A percentile compares a stretch with the other conserved stretches of the same genome.
Conservation (phyloP, 768 basidiomycete genomes). For the Lactarius trivialis region DNA sequence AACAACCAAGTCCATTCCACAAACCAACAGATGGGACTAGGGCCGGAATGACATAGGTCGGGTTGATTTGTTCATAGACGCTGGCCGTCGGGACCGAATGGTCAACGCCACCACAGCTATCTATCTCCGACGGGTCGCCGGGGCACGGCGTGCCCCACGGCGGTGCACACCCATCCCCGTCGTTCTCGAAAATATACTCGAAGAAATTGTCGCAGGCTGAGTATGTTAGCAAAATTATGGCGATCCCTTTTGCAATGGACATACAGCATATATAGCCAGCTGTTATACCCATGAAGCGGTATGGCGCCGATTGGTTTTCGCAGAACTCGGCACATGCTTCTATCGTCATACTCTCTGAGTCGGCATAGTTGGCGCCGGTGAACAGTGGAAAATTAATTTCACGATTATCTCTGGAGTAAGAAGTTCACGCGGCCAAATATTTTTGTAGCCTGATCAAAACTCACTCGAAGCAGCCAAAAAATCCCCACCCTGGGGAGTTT, state of each 20-base stretch:
- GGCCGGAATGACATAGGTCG: constrained; percentile 39
- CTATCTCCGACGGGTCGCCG: too few species aligned
- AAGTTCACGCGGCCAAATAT: not conserved
- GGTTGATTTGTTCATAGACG: constrained; percentile 31
- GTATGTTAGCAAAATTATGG: not conserved
- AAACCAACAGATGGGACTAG: constrained; percentile 49
- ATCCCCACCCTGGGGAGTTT: not conserved
- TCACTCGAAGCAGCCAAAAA: not conserved
- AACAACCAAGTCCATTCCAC: constrained; percentile 70
- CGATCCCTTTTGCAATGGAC: not conserved
- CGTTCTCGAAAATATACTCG: constrained; percentile 34
- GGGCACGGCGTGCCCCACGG: too few species aligned
- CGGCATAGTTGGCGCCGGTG: constrained; percentile 38
- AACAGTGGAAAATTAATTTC: constrained; percentile 34
- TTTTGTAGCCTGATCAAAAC: not conserved
- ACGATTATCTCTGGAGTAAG: not conserved
- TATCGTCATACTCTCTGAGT: constrained; percentile 54
- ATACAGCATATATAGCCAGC: constrained; percentile 56
- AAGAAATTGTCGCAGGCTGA: constrained; percentile 4
- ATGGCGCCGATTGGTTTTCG: constrained; percentile 32
- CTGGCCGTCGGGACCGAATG: too few species aligned
- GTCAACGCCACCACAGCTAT: too few species aligned
- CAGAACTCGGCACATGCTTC: constrained; percentile 43
- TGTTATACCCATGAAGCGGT: constrained; percentile 62
- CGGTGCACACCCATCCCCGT: too few species aligned